Conservation (phyloP, 495 filamentous ascomycete species). For the Aspergillus asperescens region DNA sequence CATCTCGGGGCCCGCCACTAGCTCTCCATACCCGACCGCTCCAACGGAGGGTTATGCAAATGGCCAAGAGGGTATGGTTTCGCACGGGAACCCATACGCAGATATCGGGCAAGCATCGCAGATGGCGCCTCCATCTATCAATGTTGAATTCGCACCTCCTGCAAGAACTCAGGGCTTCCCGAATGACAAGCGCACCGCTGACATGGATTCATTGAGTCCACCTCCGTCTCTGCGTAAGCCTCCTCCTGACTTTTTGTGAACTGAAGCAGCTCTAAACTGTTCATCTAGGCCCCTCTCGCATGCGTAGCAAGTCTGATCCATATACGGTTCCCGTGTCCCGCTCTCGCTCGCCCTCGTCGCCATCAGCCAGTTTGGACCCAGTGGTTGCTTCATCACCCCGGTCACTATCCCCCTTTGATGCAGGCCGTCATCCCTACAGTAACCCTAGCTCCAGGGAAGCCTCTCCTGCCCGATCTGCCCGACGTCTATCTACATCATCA, state of each 20-base stretch:
- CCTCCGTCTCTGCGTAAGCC: constrained; percentile 70
- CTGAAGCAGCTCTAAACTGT: constrained; percentile 14
- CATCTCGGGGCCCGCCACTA: constrained; percentile 46
- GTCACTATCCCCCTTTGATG: constrained; percentile 64
- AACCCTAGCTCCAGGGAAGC: constrained; percentile 49
- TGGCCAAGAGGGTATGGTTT: constrained; percentile 29
- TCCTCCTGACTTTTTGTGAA: background rate
- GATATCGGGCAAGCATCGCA: constrained; percentile 67
- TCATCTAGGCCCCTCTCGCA: constrained; percentile 47
- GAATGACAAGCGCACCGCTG: constrained; percentile 54
- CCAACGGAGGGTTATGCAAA: constrained; percentile 52
- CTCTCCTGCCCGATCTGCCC: constrained; percentile 56
- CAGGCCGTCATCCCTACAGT: constrained; percentile 32
- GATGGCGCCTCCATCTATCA: constrained; percentile 83
- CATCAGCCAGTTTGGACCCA: constrained; percentile 42
- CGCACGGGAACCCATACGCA: constrained; percentile 30
- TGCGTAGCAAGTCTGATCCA: constrained; percentile 68
- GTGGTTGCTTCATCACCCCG: constrained; percentile 46
- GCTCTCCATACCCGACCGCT: constrained; percentile 45
- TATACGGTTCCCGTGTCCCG: constrained; percentile 47
- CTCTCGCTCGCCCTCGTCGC: constrained; percentile 40
- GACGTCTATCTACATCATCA: constrained; percentile 83
- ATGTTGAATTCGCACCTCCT: constrained; percentile 90
- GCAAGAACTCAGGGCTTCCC: constrained; percentile 67
- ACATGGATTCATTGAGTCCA: constrained; percentile 68